Evolutionary conservation across 2,329 filamentous ascomycete species (phyloP).

Genomic region (Pleurostoma richardsiae): DNA sequence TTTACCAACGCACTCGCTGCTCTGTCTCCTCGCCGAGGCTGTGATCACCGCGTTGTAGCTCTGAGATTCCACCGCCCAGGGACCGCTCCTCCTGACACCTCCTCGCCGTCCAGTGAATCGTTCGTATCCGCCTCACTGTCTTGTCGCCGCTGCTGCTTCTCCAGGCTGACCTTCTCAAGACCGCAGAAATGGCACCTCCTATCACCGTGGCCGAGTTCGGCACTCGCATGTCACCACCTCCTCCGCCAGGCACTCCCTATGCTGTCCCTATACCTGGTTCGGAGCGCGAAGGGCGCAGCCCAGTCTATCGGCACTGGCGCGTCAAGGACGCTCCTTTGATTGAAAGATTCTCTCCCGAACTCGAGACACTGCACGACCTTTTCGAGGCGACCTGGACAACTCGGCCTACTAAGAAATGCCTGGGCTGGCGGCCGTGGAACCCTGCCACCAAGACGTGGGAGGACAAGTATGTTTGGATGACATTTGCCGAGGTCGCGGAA

Average conservation of each 20-base stretch:
- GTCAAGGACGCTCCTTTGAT: slow-evolving; percentile 68
- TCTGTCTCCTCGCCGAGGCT: no score
- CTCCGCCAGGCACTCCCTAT: slow-evolving; percentile 72
- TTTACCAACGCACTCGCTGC: no score
- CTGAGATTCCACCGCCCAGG: no score
- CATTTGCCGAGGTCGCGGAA: slow-evolving; percentile 72
- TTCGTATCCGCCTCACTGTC: no score
- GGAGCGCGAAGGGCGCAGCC: slow-evolving; percentile 64
- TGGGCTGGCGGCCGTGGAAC: slow-evolving; percentile 80
- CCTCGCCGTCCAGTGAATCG: no score
- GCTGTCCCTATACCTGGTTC: slow-evolving; percentile 73
- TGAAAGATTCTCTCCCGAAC: slow-evolving; percentile 64
- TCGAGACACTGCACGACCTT: slow-evolving; percentile 71
- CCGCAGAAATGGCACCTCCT: slow-evolving; percentile 25
- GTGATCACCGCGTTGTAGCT: no score
- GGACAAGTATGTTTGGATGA: slow-evolving; percentile 76
- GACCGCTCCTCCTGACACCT: no score
- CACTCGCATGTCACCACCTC: slow-evolving; percentile 52
- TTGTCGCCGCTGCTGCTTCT: no score
- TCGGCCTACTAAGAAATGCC: slow-evolving; percentile 63
- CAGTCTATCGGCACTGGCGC: slow-evolving; percentile 80
- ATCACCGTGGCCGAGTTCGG: slow-evolving; percentile 32
- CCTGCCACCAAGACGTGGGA: slow-evolving; percentile 65
- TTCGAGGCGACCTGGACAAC: slow-evolving; percentile 66
- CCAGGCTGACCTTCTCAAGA: neutral